phyloP scores from a whole-genome alignment of 805 yeast genomes.

The Schwanniomyces yamadae region DNA sequence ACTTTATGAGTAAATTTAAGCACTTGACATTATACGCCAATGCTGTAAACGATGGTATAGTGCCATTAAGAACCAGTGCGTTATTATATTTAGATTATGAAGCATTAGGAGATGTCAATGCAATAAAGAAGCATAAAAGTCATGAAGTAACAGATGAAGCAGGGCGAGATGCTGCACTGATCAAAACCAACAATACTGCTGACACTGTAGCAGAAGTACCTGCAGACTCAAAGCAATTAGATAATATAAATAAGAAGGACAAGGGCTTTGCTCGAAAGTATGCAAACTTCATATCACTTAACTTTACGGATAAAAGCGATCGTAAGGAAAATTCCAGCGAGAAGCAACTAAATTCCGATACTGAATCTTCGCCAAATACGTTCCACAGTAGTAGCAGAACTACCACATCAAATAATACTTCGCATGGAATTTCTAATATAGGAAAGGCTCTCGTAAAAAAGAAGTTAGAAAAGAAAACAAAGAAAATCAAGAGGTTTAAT shows the following conservation, averaged over 20 bases:
- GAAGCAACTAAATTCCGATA: not conserved
- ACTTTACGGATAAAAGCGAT: constrained; percentile 6
- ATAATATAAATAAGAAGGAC: constrained; percentile 4
- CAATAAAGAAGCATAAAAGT: constrained; percentile 17
- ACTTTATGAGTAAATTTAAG: constrained; percentile 27
- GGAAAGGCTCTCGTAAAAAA: not conserved
- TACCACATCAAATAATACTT: not conserved
- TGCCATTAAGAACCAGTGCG: constrained; percentile 44
- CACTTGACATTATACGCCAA: constrained; percentile 43
- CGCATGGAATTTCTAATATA: not conserved
- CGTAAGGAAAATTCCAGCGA: not conserved
- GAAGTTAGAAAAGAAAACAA: constrained; percentile 17
- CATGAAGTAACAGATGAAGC: not conserved
- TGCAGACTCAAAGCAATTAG: constrained; percentile 13
- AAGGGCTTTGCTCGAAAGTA: constrained; percentile 10
- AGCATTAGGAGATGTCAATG: constrained; percentile 40
- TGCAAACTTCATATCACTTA: constrained; percentile 17
- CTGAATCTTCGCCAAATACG: not conserved
- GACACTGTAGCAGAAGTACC: constrained; percentile 34
- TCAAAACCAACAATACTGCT: constrained; percentile 9
- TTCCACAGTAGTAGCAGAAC: not conserved
- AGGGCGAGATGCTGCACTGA: constrained; percentile 7
- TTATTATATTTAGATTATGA: constrained; percentile 42
- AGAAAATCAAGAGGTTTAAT: constrained; percentile 12
- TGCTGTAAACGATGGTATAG: constrained; percentile 46